Evolutionary conservation across 371 early-diverging fungal species (phyloP).

Genomic region (Actinomortierella ambigua): DNA sequence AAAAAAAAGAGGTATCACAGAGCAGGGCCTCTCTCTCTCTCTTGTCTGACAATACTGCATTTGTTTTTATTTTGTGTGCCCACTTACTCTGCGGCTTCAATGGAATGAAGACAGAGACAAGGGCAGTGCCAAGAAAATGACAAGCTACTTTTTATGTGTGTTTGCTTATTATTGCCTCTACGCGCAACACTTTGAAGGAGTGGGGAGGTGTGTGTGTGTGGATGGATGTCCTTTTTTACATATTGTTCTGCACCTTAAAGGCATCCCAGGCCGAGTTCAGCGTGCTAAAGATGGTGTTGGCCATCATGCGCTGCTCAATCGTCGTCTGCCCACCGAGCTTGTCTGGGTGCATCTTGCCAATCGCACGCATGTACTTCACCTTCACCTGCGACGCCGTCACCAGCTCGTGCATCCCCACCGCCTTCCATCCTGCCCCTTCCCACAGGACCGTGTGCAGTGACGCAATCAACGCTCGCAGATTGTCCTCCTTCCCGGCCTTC

Average conservation of each 20-base stretch:
- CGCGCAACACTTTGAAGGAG: too few relatives aligned
- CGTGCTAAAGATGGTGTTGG: slow-evolving; percentile 84
- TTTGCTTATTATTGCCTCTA: too few relatives aligned
- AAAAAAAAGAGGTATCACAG: too few relatives aligned
- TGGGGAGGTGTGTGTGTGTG: too few relatives aligned
- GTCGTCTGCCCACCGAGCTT: slow-evolving; percentile 71
- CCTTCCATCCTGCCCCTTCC: slow-evolving; percentile 75
- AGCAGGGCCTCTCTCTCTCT: too few relatives aligned
- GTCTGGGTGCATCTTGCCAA: slow-evolving; percentile 94
- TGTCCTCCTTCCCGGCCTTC: slow-evolving; percentile 88
- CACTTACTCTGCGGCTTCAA: too few relatives aligned
- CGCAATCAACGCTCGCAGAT: slow-evolving; percentile 87
- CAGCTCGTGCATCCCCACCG: slow-evolving; percentile 81
- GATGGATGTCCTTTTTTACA: slow-evolving; percentile 25
- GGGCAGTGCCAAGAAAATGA: too few relatives aligned
- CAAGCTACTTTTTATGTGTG: too few relatives aligned
- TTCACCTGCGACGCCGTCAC: slow-evolving; percentile 89
- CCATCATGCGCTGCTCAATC: slow-evolving; percentile 84
- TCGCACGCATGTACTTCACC: slow-evolving; percentile 89
- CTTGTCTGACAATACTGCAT: too few relatives aligned
- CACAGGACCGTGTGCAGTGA: slow-evolving; percentile 85
- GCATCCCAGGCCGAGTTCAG: slow-evolving; percentile 95
- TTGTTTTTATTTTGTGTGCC: too few relatives aligned
- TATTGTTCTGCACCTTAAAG: slow-evolving; percentile 78
- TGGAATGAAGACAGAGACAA: too few relatives aligned